Evolutionary conservation across 208 protist species (phyloP), one percentile per base, ranked within the genome.

Genomic region (Herpetomonas tarakana): DNA sequence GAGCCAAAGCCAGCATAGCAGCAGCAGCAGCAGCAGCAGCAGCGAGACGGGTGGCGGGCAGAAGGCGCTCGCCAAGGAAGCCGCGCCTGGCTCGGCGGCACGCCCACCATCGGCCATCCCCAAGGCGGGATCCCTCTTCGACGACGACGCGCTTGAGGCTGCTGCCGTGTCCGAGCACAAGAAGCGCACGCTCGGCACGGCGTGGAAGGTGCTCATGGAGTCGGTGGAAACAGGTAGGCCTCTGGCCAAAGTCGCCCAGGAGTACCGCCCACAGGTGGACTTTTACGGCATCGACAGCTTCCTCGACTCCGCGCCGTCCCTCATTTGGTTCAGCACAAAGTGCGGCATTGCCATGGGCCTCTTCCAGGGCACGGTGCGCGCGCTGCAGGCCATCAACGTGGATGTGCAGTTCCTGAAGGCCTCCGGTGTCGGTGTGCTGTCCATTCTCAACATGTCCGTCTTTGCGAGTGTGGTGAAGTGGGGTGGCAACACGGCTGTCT

Each of bases 321-420:
- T 94, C 21, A 68, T 94, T 31, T 94, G 88, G 86, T 89, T 92
- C 65, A 83, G 74, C 62, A 80, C 71, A 26, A 92, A 94, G 69
- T 83, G 74, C 45, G 88, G 88, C 25, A 83, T 92, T 28, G 74
- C 68, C 29, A 85, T 94, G 39, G 88, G 88, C 22, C 76, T 94
- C 50, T 60, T 68, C 2, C 88, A 92, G 46, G 88, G 88, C 57
- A 81, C 78, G 4, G 44, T 74, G 14, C 76, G 75, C 52, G 78
- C 81, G 2, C 51, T 89, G 41, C 81, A 88, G 63, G 77, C 83
- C 3, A 75, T 92, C 53, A 87, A 88, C 68, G 81, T 87, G 27
- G 88, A 94, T 47, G 78, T 88, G 54, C 80, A 85, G 64, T 94
- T 91, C 58, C 73, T 94, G 7, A 76, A 75, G 24, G 86, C 88